Percentiles rank a stretch among this genome's conserved stretches.
Conservation (phyloP, 1,139 yeast species). For the Scheffersomyces illinoinensis region DNA sequence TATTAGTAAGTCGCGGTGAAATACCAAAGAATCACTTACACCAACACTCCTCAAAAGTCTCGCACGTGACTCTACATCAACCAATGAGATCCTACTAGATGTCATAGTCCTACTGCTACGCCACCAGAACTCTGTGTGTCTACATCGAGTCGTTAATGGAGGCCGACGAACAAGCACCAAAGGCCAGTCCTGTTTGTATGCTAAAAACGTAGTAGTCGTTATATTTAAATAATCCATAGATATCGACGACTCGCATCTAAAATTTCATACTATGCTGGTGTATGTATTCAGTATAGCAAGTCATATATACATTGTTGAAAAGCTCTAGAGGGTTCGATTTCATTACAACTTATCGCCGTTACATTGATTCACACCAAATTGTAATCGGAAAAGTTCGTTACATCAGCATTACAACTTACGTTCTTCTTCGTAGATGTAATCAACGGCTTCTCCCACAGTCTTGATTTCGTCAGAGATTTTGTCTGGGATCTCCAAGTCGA, state of each 20-base stretch:
- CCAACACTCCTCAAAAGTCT: not conserved
- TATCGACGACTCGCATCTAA: not conserved
- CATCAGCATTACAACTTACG: slow-evolving; percentile 33
- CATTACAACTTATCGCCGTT: not conserved
- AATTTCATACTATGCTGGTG: not conserved
- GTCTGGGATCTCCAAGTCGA: slow-evolving; percentile 70
- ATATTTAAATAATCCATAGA: not conserved
- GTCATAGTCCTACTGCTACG: not conserved
- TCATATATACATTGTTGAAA: not conserved
- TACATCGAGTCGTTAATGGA: not conserved
- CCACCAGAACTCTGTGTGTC: not conserved
- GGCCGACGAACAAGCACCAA: not conserved
- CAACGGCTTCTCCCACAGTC: slow-evolving; percentile 69
- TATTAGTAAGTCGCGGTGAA: not conserved
- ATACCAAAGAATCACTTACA: not conserved
- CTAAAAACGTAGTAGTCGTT: not conserved
- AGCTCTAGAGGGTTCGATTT: not conserved
- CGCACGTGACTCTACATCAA: not conserved
- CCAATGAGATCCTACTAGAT: not conserved
- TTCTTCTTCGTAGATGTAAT: slow-evolving; percentile 56
- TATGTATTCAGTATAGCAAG: not conserved
- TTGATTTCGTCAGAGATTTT: slow-evolving; percentile 67
- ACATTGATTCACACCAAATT: not conserved
- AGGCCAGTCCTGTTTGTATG: not conserved
- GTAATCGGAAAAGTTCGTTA: not conserved